Evolutionary conservation across 1,284 basidiomycete genomes (phyloP).

Genomic region (Ustilago hordei): DNA sequence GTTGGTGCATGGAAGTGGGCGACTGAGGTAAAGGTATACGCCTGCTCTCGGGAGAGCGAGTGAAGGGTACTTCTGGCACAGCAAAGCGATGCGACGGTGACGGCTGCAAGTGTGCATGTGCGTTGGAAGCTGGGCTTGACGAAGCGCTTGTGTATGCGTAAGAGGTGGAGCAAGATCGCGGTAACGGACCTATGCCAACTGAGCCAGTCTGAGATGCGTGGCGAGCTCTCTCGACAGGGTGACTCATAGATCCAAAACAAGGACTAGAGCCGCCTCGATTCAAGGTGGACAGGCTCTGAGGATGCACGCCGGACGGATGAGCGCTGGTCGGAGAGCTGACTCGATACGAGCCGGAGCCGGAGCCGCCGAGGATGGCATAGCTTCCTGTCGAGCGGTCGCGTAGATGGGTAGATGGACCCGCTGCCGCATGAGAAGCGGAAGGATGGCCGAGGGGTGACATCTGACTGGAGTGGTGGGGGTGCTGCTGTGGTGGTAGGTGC

Average conservation of each 20-base stretch:
- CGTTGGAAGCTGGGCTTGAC: conserved; percentile 37
- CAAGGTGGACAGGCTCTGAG: conserved; percentile 18
- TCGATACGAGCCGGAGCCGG: conserved; percentile 15
- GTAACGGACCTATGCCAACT: conserved; percentile 14
- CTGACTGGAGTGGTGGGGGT: conserved; percentile 22
- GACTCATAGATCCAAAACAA: conserved; percentile 15
- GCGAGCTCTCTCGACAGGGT: conserved; percentile 25
- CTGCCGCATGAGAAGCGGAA: conserved; percentile 1
- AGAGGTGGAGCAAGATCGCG: conserved; percentile 30
- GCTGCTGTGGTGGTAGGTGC: conserved; percentile 1
- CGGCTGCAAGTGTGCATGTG: conserved; percentile 36
- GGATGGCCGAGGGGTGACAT: conserved; percentile 32
- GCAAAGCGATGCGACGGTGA: conserved; percentile 52
- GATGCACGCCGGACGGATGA: conserved; percentile 23
- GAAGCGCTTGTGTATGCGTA: conserved; percentile 34
- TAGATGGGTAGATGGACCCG: conserved; percentile 3
- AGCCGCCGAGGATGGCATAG: not conserved
- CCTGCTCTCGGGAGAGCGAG: conserved; percentile 41
- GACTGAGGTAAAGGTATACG: conserved; percentile 40
- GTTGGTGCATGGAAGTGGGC: conserved; percentile 16
- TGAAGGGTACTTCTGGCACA: conserved; percentile 37
- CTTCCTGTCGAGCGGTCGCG: conserved; percentile 20
- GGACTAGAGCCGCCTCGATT: conserved; percentile 43
- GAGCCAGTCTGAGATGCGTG: conserved; percentile 25
- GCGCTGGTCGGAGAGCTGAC: conserved; percentile 30